Base-by-base conservation (phyloP, 75 land plant genomes). In the Chamaecyparis obtusa region DNA sequence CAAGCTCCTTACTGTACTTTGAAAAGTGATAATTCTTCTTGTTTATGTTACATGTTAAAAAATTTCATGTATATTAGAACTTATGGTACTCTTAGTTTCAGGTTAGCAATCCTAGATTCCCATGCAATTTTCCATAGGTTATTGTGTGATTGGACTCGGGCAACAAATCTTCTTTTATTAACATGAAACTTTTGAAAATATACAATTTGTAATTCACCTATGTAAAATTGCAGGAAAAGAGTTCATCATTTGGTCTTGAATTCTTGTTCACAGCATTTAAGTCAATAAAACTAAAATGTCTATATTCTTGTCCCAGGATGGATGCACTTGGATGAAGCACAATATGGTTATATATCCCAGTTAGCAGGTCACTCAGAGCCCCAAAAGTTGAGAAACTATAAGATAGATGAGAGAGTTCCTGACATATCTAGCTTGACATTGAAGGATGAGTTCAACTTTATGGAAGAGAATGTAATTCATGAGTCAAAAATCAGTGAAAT, bases 401-500 rank as follows among this genome's bases (percentile, higher is more conserved):
- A 39, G 10, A 35, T 48, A 30, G 17, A 56, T 44, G 27, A 82
- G 30, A 82, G 16, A 43, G 32, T 9, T 48, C 83, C 54, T 33
- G n/a, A 10, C 71, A 24, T 54, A 6, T 75, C 82, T 30, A 82
- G 56, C 46, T 71, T 84, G 33, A 17, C 87, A 69, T 3, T 19
- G 4, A 32, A 64, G 64, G 83, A 87, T 41, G 64, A 88, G 41
- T 49, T 83, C 1, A 87, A 90, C 21, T 84, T 46, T 11, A 90
- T 92, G 90, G 95, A 95, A 89, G 95, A 98, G 67, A 79, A 82
- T 83, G 92, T 87, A 11, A 94, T 98, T 48, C 64, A 91, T 71
- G 94, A 94, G 87, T 98, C 99, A 19, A 97, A 92, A 86, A 94
- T 97, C 80, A 95, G 95, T 91, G 99, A 98, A 87, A 93, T 98